A percentile compares a stretch with the other conserved stretches of the same genome.
Evolutionary conservation across 2,329 filamentous ascomycete species (phyloP).

Genomic region (Rutstroemia sydowiana): DNA sequence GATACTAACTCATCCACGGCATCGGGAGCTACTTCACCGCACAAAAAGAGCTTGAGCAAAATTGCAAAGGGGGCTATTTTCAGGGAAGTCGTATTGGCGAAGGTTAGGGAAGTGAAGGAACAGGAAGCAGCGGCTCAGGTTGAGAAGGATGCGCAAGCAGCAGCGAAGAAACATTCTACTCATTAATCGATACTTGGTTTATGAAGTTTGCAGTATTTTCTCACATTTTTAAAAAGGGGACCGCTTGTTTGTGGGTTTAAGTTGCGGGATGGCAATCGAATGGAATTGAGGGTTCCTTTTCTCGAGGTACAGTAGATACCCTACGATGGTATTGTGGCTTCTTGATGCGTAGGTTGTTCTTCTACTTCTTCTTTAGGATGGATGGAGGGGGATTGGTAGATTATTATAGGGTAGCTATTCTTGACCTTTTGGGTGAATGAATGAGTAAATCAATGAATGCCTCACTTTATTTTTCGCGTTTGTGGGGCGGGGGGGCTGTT

Average conservation of each 20-base stretch:
- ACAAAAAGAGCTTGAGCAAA: conserved; percentile 38
- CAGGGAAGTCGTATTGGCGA: conserved; percentile 87
- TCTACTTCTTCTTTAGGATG: conserved; percentile 1
- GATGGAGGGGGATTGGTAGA: conserved; percentile 2
- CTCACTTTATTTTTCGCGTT: too few relatives aligned
- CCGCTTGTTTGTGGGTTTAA: background rate
- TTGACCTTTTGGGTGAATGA: too few relatives aligned
- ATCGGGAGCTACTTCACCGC: conserved; percentile 11
- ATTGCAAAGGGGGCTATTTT: conserved; percentile 68
- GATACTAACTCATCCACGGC: conserved; percentile 11
- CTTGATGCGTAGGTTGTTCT: too few relatives aligned
- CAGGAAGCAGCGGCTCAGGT: conserved; percentile 71
- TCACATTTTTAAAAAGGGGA: background rate
- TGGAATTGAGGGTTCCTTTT: background rate
- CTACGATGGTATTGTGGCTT: conserved; percentile 6
- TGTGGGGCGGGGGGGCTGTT: too few relatives aligned
- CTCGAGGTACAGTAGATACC: conserved; percentile 2
- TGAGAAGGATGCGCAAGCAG: conserved; percentile 32
- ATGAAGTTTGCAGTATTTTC: background rate
- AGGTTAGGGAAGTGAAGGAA: conserved; percentile 82
- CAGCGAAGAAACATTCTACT: conserved; percentile 23
- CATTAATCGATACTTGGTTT: background rate
- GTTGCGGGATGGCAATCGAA: background rate
- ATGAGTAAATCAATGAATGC: too few relatives aligned
- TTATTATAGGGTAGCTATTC: too few relatives aligned